These are phyloP conservation scores for Cordyceps tenuipes DNA, from an alignment of 2,329 filamentous ascomycete species.

Conservation along the genomic window DNA sequence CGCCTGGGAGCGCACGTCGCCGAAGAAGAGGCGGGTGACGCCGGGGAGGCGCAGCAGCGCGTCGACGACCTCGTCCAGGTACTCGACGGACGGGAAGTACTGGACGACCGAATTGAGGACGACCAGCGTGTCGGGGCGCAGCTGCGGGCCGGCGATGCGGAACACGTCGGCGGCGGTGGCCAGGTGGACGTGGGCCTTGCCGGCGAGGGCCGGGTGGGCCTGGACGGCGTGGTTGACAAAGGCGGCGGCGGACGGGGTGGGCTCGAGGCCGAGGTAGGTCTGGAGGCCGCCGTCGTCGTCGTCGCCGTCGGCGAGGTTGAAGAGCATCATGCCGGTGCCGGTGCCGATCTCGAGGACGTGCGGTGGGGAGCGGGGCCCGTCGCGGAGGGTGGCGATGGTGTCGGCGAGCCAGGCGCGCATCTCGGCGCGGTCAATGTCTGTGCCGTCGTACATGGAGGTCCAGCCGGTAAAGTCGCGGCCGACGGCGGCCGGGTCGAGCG, in stretches of 20 bases:
- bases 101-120: slow-evolving; percentile 17
- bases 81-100: slow-evolving; percentile 11
- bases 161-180: slow-evolving; percentile 18
- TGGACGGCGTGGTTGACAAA: slow-evolving; percentile 16
- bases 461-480: slow-evolving; percentile 24
- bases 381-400: slow-evolving; percentile 17
- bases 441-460: slow-evolving; percentile 26
- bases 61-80: slow-evolving; percentile 4
- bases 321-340: slow-evolving; percentile 25
- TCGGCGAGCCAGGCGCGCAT: slow-evolving; percentile 27
- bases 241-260: slow-evolving; percentile 15
- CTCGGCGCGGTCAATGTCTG: slow-evolving; percentile 18
- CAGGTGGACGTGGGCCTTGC: slow-evolving; percentile 14
- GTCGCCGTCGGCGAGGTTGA: slow-evolving; percentile 17
- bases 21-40: slow-evolving; percentile 14
- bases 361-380: slow-evolving; percentile 4
- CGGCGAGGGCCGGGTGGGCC: slow-evolving; percentile 7
- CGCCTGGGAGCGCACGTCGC: slow-evolving; percentile 17
- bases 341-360: slow-evolving; percentile 24
- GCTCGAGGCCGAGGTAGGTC: slow-evolving; percentile 23
- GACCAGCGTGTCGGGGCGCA: slow-evolving; percentile 13
- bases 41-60: background rate
- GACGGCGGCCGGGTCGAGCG: slow-evolving; percentile 10
- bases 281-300: slow-evolving; percentile 10
- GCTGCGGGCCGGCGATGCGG: background rate